Evolutionary conservation across 768 basidiomycete species (phyloP).

Genomic region (Auriculariales sp.): DNA sequence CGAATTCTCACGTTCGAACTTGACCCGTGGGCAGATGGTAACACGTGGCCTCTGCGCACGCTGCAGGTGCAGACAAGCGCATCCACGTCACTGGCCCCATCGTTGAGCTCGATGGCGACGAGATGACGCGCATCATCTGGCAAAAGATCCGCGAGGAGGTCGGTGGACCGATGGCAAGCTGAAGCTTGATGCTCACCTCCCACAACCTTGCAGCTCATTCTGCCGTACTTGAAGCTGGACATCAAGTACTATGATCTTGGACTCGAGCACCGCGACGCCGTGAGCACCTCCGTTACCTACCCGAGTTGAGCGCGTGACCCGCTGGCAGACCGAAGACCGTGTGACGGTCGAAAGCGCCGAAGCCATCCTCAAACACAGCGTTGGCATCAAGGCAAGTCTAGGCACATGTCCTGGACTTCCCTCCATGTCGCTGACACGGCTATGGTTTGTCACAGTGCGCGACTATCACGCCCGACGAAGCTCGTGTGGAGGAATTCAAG

Average conservation of each 20-base stretch:
- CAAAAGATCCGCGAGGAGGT: slow-evolving; percentile 95
- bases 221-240: slow-evolving; percentile 87
- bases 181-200: background rate
- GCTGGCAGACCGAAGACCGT: slow-evolving; percentile 70
- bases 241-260: slow-evolving; percentile 99
- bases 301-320: background rate
- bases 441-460: slow-evolving; percentile 40
- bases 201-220: slow-evolving; percentile 59
- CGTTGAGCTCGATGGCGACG: slow-evolving; percentile 93
- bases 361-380: slow-evolving; percentile 86
- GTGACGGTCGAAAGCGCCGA: slow-evolving; percentile 89
- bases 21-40: no score
- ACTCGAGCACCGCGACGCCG: slow-evolving; percentile 80
- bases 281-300: slow-evolving; percentile 16
- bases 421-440: background rate
- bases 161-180: slow-evolving; percentile 11
- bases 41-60: no score
- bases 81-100: slow-evolving; percentile 80
- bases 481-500: slow-evolving; percentile 89
- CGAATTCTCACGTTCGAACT: no score
- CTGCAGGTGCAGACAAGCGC: slow-evolving; percentile 20
- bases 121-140: slow-evolving; percentile 99
- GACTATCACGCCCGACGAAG: slow-evolving; percentile 97
- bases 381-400: slow-evolving; percentile 67
- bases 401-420: background rate